phyloP scores from a whole-genome alignment of 1,139 yeast genomes.

The Diutina neorugosa region DNA sequence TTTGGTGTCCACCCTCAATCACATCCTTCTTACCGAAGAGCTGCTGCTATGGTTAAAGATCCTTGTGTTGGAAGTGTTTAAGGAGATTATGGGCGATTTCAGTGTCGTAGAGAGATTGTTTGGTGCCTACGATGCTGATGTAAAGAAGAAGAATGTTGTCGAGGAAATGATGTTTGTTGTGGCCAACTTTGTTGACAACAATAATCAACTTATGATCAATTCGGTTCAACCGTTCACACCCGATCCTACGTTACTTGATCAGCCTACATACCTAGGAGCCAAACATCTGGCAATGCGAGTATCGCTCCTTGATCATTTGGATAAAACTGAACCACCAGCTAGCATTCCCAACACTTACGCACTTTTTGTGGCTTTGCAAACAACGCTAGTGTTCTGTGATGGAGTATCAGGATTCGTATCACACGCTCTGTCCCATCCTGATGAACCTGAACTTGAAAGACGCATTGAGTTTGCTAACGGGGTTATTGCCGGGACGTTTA shows the following conservation, averaged over 20 bases:
- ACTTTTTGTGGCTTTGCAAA: background rate
- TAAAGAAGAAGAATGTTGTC: background rate
- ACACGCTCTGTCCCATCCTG: background rate
- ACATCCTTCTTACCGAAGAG: background rate
- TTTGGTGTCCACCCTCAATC: background rate
- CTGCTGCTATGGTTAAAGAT: background rate
- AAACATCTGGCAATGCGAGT: background rate
- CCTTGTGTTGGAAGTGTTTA: background rate
- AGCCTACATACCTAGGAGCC: background rate
- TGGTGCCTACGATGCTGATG: background rate
- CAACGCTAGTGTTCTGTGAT: background rate
- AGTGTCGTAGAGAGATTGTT: background rate
- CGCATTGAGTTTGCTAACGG: conserved; percentile 1
- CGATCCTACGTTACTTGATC: background rate
- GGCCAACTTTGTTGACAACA: background rate
- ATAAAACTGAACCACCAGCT: background rate
- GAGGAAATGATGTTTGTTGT: conserved; percentile 1
- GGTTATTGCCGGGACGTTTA: background rate
- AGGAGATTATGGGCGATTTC: background rate
- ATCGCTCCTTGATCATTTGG: background rate
- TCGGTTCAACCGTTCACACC: background rate
- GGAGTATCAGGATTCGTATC: background rate
- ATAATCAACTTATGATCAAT: background rate
- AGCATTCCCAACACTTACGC: background rate
- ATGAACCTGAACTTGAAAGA: background rate